Evolutionary conservation across 164 flowering plant genomes (phyloP).

Genomic region (Piper betle): DNA sequence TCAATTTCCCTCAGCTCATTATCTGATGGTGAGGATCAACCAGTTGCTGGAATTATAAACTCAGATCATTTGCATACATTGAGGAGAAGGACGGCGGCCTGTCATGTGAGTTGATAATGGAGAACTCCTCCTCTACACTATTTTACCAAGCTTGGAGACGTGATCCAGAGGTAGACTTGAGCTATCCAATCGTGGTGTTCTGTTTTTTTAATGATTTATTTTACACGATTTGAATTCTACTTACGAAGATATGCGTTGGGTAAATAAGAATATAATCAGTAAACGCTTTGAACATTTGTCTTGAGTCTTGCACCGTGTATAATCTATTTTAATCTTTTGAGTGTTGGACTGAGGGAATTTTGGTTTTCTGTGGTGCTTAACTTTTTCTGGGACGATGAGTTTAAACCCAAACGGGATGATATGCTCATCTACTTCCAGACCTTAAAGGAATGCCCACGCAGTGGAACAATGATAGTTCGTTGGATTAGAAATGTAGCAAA

Average conservation of each 20-base stretch:
- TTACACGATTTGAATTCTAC: too few species aligned
- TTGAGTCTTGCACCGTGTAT: too few species aligned
- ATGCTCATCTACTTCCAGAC: conserved; percentile 42
- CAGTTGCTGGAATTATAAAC: conserved; percentile 1
- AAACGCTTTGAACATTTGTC: too few species aligned
- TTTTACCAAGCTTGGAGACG: conserved; percentile 13
- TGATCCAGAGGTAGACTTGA: conserved; percentile 12
- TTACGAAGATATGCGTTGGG: too few species aligned
- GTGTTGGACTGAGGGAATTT: too few species aligned
- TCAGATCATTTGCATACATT: conserved; percentile 3
- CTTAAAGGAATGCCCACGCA: conserved; percentile 46
- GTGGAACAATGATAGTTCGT: conserved; percentile 58
- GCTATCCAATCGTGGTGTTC: too few species aligned
- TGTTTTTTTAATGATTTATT: too few species aligned
- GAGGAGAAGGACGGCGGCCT: conserved; percentile 13
- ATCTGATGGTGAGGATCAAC: conserved; percentile 3
- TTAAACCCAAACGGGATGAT: conserved; percentile 57
- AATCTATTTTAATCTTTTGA: too few species aligned
- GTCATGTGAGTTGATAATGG: conserved; percentile 13
- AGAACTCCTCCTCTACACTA: conserved; percentile 8
- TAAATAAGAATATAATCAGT: too few species aligned
- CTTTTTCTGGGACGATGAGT: conserved; percentile 86
- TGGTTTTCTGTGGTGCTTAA: conserved; percentile 55
- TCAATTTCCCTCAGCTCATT: background rate
- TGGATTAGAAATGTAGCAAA: conserved; percentile 81